Evolutionary conservation across 257 asterid genomes (phyloP), one percentile per base, ranked within the genome.

Genomic region (Cruciata laevipes): DNA sequence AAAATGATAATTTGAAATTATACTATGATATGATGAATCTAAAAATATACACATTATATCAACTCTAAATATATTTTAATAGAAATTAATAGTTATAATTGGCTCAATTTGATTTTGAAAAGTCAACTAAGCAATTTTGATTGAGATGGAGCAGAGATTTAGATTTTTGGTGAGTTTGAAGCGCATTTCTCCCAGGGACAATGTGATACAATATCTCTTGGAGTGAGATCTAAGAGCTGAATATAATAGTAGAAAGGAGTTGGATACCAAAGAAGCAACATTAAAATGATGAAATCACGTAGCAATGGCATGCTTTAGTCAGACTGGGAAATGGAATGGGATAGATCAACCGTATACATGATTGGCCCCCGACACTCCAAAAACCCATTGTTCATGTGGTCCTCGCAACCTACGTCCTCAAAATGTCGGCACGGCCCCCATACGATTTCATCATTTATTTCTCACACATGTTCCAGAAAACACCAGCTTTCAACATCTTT

Each of bases 191-290:
- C 30, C 30, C 1, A 27, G 2, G 30, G 2, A 27, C 2, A 27
- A 27, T 27, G 30, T 27, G 30, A 27, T 27, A 27, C 30, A 27
- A 27, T 2, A 27, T 27, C 30, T 27, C 30, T 40, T 11, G 47
- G 9, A 40, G 49, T 40, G 49, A 40, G 49, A 9, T 10, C 16
- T 9, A 11, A 11, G 51, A 42, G 51, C 51, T 42, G 3, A 42
- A 42, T 42, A 2, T 40, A 40, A 2, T 40, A 40, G 49, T 40
- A 40, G 49, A 40, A 40, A 40, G 13, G 76, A 61, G 72, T 71
- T 66, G 70, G 62, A 60, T 27, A 38, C 25, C 38, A 61, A 31
- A 61, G 76, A 66, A 70, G 69, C 69, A 53, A 51, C 7, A 35
- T 7, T 11, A 59, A 49, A 70, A 70, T 66, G 72, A 66, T 51